Evolutionary conservation across 148 eudicot genomes (phyloP).

Genomic region (Polygonum aviculare): DNA sequence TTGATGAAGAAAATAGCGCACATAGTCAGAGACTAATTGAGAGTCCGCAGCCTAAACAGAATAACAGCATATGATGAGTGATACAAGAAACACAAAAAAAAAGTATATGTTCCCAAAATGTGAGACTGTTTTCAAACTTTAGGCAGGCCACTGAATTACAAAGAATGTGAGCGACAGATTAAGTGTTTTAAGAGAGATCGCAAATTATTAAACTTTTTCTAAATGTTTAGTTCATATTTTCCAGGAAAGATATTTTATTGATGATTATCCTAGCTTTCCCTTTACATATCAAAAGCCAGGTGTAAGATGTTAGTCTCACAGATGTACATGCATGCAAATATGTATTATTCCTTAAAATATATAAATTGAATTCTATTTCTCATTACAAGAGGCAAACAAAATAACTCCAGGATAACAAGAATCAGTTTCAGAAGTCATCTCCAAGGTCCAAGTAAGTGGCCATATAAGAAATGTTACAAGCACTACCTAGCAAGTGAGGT

Average conservation of each 20-base stretch:
- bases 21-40: constrained; percentile 87
- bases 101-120: too few relatives aligned
- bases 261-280: neutral
- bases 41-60: constrained; percentile 89
- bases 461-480: too few relatives aligned
- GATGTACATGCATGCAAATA: neutral
- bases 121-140: too few relatives aligned
- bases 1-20: constrained; percentile 86
- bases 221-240: neutral
- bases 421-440: too few relatives aligned
- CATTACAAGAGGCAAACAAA: too few relatives aligned
- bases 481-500: too few relatives aligned
- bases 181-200: neutral
- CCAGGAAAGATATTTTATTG: neutral
- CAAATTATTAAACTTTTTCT: neutral
- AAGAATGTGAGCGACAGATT: neutral
- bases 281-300: neutral
- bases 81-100: neutral
- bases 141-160: neutral
- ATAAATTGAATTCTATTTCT: neutral
- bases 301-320: neutral
- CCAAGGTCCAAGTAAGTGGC: too few relatives aligned
- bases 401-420: too few relatives aligned
- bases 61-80: neutral
- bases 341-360: neutral